phyloP scores from a whole-genome alignment of 805 yeast species.

The Clavispora vitiphila region DNA sequence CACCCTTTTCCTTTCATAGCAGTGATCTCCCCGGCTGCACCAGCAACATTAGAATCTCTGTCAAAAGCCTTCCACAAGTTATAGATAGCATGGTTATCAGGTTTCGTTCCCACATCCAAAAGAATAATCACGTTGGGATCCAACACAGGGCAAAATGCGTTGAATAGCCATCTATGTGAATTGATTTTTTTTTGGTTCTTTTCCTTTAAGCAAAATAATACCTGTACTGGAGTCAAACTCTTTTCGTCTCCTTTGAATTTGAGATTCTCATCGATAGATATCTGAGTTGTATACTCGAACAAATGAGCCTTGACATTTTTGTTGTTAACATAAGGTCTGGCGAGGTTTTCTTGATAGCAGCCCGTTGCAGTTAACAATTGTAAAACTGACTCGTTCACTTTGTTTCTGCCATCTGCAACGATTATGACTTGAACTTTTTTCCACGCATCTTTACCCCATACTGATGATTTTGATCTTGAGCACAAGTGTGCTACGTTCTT shows the following conservation, averaged over 20 bases:
- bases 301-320: slow-evolving; percentile 89
- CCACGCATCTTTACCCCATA: slow-evolving; percentile 98
- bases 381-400: slow-evolving; percentile 76
- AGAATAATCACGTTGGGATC: slow-evolving; percentile 88
- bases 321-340: slow-evolving; percentile 88
- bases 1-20: slow-evolving; percentile 93
- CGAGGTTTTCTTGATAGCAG: slow-evolving; percentile 94
- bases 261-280: slow-evolving; percentile 82
- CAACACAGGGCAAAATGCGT: slow-evolving; percentile 86
- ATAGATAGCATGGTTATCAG: slow-evolving; percentile 83
- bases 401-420: slow-evolving; percentile 91
- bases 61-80: slow-evolving; percentile 98
- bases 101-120: slow-evolving; percentile 96
- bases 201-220: slow-evolving; percentile 88
- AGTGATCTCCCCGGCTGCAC: slow-evolving; percentile 97
- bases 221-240: slow-evolving; percentile 91
- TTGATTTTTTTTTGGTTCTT: slow-evolving; percentile 89
- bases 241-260: slow-evolving; percentile 88
- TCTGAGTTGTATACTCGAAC: slow-evolving; percentile 94
- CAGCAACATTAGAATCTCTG: slow-evolving; percentile 93
- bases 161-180: slow-evolving; percentile 96
- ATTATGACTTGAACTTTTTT: slow-evolving; percentile 89
- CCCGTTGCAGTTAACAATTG: slow-evolving; percentile 93
- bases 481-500: slow-evolving; percentile 85
- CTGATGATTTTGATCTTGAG: slow-evolving; percentile 70